These are phyloP conservation scores for Ephemerocybe angulata DNA, from an alignment of 768 basidiomycete species.

Conservation along the genomic window DNA sequence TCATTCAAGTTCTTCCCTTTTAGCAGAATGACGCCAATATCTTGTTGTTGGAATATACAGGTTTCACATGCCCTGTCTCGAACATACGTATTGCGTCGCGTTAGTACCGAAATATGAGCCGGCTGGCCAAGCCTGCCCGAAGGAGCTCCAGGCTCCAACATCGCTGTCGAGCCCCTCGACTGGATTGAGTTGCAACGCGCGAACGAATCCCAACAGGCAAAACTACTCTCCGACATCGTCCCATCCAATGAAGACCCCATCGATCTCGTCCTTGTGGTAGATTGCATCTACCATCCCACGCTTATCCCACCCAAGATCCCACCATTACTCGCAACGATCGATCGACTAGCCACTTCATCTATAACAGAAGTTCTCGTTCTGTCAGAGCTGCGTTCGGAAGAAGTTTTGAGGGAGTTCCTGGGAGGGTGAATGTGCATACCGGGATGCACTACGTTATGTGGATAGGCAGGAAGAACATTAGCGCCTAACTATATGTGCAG, in stretches of 20 bases:
- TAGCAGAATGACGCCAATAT: too few species aligned
- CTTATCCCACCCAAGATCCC: too few species aligned
- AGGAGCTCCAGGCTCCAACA: slow-evolving; percentile 28
- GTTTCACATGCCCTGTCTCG: too few species aligned
- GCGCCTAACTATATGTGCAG: background rate
- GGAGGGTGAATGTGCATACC: slow-evolving; percentile 51
- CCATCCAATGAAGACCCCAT: too few species aligned
- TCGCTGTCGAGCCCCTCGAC: slow-evolving; percentile 55
- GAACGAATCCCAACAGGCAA: slow-evolving; percentile 24
- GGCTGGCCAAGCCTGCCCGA: slow-evolving; percentile 16
- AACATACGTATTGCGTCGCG: too few species aligned
- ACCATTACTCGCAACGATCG: slow-evolving; percentile 60
- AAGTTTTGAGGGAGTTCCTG: slow-evolving; percentile 71
- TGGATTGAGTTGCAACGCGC: slow-evolving; percentile 55
- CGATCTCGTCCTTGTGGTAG: slow-evolving; percentile 67
- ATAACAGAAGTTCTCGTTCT: slow-evolving; percentile 60
- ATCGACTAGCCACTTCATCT: slow-evolving; percentile 45
- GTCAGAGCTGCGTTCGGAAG: slow-evolving; percentile 71
- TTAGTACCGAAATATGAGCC: too few species aligned
- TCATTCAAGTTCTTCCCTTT: too few species aligned
- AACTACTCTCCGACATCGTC: slow-evolving; percentile 19
- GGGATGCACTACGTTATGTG: slow-evolving; percentile 60
- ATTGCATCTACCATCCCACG: slow-evolving; percentile 78
- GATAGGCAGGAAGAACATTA: slow-evolving; percentile 46
- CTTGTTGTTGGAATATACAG: too few species aligned